A percentile compares a stretch with the other conserved stretches of the same genome.
These are phyloP conservation scores for Spiraea crenata DNA, from an alignment of 331 rosid species.

Conservation along the genomic window DNA sequence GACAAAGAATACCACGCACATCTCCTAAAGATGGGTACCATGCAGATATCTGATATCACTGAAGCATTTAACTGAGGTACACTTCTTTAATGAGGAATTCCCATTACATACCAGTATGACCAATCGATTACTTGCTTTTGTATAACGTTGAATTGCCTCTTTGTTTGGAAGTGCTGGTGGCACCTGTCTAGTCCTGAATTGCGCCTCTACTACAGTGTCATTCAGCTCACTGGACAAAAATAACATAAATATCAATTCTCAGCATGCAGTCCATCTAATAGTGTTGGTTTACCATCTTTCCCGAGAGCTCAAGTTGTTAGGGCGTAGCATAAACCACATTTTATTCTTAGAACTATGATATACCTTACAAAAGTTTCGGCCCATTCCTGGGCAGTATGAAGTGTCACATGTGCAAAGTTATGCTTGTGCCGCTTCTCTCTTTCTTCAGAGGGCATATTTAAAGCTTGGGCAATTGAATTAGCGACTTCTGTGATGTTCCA, in stretches of 20 bases:
- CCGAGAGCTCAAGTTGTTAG: neutral
- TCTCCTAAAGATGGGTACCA: too few species aligned
- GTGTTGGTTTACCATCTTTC: neutral
- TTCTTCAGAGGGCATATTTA: constrained; percentile 63
- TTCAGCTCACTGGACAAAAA: constrained; percentile 66
- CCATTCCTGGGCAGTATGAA: constrained; percentile 99
- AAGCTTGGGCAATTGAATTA: constrained; percentile 65
- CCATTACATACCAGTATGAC: constrained; percentile 72
- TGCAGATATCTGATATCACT: neutral
- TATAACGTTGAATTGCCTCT: constrained; percentile 53
- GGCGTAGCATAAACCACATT: neutral
- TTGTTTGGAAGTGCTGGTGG: constrained; percentile 60
- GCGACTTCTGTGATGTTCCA: constrained; percentile 95
- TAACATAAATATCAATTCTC: constrained; percentile 23
- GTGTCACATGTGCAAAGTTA: constrained; percentile 71
- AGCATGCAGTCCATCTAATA: constrained; percentile 13
- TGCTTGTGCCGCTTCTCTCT: constrained; percentile 87
- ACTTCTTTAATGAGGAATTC: constrained; percentile 1
- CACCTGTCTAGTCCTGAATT: constrained; percentile 59
- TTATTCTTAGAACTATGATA: neutral
- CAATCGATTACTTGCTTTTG: constrained; percentile 66
- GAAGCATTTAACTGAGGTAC: neutral
- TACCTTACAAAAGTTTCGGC: constrained; percentile 98
- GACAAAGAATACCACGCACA: constrained; percentile 8
- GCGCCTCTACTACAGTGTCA: constrained; percentile 87